Conservation (phyloP, 2,329 filamentous ascomycete genomes). For the Colletotrichum spinosum region DNA sequence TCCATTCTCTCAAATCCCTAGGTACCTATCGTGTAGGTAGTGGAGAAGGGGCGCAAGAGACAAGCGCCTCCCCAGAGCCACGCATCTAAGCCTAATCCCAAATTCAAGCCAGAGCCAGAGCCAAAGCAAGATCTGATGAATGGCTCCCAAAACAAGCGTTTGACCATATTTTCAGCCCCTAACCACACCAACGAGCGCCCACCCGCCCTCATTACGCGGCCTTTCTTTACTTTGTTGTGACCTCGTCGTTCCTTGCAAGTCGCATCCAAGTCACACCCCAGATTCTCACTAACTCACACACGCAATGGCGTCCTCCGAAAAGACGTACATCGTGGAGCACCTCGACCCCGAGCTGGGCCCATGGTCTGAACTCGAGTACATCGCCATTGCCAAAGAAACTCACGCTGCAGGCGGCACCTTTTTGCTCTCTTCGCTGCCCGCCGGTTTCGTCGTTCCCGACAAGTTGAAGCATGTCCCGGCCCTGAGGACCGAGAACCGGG, state of each 20-base stretch:
- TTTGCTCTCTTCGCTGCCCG: conserved; percentile 83
- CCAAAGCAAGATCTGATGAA: background rate
- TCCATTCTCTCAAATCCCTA: background rate
- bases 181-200: conserved; percentile 10
- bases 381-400: conserved; percentile 86
- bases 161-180: conserved; percentile 30
- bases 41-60: background rate
- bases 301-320: conserved; percentile 48
- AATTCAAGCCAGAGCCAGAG: too few species aligned
- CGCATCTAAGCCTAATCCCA: too few species aligned
- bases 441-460: conserved; percentile 73
- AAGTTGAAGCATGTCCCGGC: conserved; percentile 66
- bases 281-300: conserved; percentile 4
- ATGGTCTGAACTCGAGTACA: conserved; percentile 96
- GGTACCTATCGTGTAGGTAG: background rate
- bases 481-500: conserved; percentile 78
- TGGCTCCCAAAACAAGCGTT: conserved; percentile 33
- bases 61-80: conserved; percentile 21
- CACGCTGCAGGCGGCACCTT: conserved; percentile 75
- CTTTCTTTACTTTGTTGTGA: background rate
- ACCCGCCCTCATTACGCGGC: conserved; percentile 26
- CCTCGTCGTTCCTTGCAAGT: background rate
- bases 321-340: conserved; percentile 95
- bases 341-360: conserved; percentile 92
- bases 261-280: background rate